Evolutionary conservation across 1,284 basidiomycete genomes (phyloP).

Genomic region (Hypsizygus ulmarius): DNA sequence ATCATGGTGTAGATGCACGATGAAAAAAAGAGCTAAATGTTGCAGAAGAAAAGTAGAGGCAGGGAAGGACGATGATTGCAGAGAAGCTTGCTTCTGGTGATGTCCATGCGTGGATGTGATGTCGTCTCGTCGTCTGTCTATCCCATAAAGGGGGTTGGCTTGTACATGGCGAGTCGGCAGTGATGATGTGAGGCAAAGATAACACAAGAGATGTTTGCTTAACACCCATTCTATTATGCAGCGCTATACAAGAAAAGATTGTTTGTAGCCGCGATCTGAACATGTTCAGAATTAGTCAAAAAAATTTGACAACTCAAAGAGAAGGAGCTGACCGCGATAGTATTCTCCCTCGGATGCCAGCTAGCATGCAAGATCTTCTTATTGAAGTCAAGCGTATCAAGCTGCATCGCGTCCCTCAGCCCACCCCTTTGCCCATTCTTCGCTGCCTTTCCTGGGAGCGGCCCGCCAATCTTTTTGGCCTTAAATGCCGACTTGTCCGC

Average conservation of each 20-base stretch:
- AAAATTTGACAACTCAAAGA: neutral
- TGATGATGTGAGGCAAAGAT: constrained; percentile 9
- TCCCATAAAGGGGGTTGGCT: constrained; percentile 21
- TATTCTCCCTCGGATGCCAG: constrained; percentile 97
- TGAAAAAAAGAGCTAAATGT: neutral
- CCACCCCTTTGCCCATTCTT: constrained; percentile 70
- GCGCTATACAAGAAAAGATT: constrained; percentile 88
- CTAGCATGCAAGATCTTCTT: constrained; percentile 99
- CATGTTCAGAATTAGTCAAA: constrained; percentile 14
- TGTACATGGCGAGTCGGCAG: constrained; percentile 16
- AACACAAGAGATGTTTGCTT: constrained; percentile 12
- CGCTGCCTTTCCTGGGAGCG: constrained; percentile 65
- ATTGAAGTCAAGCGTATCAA: constrained; percentile 94
- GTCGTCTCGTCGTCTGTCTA: constrained; percentile 26
- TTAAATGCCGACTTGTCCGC: constrained; percentile 99
- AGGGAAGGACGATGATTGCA: neutral
- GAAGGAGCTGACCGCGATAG: constrained; percentile 77
- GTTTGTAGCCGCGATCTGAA: constrained; percentile 90
- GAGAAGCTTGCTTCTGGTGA: constrained; percentile 16
- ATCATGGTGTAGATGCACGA: constrained; percentile 14
- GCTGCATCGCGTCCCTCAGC: constrained; percentile 82
- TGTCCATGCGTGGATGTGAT: constrained; percentile 24
- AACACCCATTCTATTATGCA: constrained; percentile 48
- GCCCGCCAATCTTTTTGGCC: constrained; percentile 94
- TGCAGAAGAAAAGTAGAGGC: neutral